A percentile compares a stretch with the other conserved stretches of the same genome.
phyloP scores from a whole-genome alignment of 345 rosid genomes.

The Geranium brycei region DNA sequence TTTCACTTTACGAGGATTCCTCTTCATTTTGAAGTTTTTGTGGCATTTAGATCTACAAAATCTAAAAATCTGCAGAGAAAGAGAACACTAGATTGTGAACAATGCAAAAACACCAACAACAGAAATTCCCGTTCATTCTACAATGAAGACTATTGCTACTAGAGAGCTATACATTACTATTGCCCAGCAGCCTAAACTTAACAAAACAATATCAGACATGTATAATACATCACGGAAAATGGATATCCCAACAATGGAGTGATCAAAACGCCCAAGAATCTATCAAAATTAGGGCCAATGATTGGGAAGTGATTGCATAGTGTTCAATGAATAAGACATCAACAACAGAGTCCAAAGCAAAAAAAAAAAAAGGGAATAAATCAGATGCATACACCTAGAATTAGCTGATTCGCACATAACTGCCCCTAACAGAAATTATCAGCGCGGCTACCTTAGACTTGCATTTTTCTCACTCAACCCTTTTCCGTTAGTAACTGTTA shows the following conservation, averaged over 20 bases:
- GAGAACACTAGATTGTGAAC: background rate
- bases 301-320: background rate
- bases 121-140: background rate
- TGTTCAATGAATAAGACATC: too few relatives aligned
- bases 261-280: background rate
- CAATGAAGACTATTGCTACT: background rate
- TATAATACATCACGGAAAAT: background rate
- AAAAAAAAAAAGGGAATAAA: too few relatives aligned
- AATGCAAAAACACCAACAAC: background rate
- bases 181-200: background rate
- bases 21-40: constrained; percentile 96
- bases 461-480: too few relatives aligned
- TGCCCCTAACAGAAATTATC: too few relatives aligned
- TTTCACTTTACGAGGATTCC: constrained; percentile 89
- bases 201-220: too few relatives aligned
- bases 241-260: background rate
- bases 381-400: too few relatives aligned
- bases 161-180: background rate
- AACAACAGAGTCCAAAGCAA: background rate
- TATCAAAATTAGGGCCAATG: background rate
- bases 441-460: too few relatives aligned
- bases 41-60: constrained; percentile 89
- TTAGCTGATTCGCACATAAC: too few relatives aligned
- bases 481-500: too few relatives aligned
- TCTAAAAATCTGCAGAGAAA: constrained; percentile 50